These are phyloP conservation scores for Urtica urens DNA, from an alignment of 306 rosid species.

Conservation along the genomic window DNA sequence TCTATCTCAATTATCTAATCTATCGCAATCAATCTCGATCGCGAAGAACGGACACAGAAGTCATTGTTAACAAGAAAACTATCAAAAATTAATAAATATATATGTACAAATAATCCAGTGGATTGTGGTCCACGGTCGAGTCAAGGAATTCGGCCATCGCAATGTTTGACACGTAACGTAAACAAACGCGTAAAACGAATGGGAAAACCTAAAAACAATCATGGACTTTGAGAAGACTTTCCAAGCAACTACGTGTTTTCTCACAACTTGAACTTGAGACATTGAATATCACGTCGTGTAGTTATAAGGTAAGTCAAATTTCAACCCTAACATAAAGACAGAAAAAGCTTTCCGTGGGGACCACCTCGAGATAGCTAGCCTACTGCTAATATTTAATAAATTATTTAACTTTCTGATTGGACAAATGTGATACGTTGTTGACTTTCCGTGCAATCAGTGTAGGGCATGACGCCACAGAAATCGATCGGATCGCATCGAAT, in stretches of 20 bases:
- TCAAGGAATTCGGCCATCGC: constrained; percentile 61
- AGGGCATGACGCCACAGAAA: constrained; percentile 21
- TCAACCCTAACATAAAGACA: constrained; percentile 2
- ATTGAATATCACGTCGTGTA: no score
- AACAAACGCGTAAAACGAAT: constrained; percentile 14
- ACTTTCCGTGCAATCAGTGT: constrained; percentile 21
- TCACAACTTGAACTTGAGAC: background rate
- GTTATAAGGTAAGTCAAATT: constrained; percentile 23
- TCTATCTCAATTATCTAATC: background rate
- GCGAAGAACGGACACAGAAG: constrained; percentile 10
- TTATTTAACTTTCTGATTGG: constrained; percentile 26
- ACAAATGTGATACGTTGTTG: constrained; percentile 24
- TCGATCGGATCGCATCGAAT: background rate
- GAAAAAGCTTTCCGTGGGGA: no score
- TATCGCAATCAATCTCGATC: constrained; percentile 14
- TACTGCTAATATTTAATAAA: no score
- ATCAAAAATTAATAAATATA: background rate
- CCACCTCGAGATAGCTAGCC: no score
- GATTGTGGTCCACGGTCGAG: constrained; percentile 12
- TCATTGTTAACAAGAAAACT: constrained; percentile 3
- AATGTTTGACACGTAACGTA: constrained; percentile 63
- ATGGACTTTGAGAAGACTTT: constrained; percentile 31
- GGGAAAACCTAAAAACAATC: constrained; percentile 19
- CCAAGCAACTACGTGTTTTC: constrained; percentile 38
- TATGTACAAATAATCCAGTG: background rate